These are phyloP conservation scores for Phylloporus sp. DNA, from an alignment of 768 basidiomycete genomes.

Conservation along the genomic window DNA sequence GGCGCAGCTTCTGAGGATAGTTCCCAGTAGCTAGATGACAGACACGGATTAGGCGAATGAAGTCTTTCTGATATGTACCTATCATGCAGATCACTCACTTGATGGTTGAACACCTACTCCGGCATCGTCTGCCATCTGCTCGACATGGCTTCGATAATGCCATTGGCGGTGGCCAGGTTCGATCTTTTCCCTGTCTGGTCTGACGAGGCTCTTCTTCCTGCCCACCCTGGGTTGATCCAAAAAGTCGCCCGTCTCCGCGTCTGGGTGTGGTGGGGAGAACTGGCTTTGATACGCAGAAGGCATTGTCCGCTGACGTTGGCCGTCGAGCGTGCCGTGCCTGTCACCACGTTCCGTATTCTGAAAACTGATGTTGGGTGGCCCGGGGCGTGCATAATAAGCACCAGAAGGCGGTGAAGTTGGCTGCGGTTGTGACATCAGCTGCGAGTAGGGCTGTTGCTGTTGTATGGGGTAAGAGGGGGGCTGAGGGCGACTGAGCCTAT, in stretches of 20 bases:
- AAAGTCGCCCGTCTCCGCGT: constrained; percentile 31
- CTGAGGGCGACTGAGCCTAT: constrained; percentile 30
- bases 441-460: constrained; percentile 16
- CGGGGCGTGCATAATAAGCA: constrained; percentile 16
- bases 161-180: constrained; percentile 92
- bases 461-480: constrained; percentile 36
- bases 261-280: constrained; percentile 38
- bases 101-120: constrained; percentile 74
- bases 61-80: neutral
- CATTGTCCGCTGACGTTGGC: constrained; percentile 45
- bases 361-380: constrained; percentile 58
- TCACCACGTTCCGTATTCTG: constrained; percentile 68
- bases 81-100: constrained; percentile 48
- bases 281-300: constrained; percentile 44
- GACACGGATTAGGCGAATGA: constrained; percentile 4
- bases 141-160: constrained; percentile 89
- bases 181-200: constrained; percentile 93
- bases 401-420: constrained; percentile 14
- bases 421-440: constrained; percentile 18
- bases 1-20: constrained; percentile 61
- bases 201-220: constrained; percentile 89
- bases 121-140: constrained; percentile 70
- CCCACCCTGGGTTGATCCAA: constrained; percentile 51
- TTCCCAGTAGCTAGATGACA: constrained; percentile 67
- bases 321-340: constrained; percentile 54